Conservation (phyloP, 2,329 filamentous ascomycete genomes). For the Fusarium sambucinum region DNA sequence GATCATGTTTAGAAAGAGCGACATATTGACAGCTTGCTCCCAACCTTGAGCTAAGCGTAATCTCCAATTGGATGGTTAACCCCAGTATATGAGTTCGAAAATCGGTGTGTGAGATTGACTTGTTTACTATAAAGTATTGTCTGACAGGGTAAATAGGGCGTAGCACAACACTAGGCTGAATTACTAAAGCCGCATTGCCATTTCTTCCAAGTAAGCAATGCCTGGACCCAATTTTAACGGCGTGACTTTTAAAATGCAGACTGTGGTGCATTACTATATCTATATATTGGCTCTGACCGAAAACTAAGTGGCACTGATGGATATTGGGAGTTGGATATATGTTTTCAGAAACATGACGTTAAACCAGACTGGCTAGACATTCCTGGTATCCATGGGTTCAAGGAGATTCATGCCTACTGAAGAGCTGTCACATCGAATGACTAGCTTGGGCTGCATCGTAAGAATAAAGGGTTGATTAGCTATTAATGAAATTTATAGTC, state of each 20-base stretch:
- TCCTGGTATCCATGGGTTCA: not conserved
- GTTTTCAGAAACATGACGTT: not conserved
- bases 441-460: not conserved
- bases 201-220: not conserved
- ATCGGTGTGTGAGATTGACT: not conserved
- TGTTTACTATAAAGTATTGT: not conserved
- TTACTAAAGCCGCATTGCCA: too few relatives aligned
- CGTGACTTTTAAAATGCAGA: not conserved
- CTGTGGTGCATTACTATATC: not conserved
- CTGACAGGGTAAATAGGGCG: not conserved
- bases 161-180: too few relatives aligned
- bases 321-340: not conserved
- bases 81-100: too few relatives aligned
- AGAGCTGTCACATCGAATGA: too few relatives aligned
- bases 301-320: too few relatives aligned
- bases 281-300: not conserved
- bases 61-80: too few relatives aligned
- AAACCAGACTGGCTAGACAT: not conserved
- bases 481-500: not conserved
- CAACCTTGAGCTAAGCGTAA: not conserved
- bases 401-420: not conserved
- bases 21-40: not conserved
- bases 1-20: constrained; percentile 19
- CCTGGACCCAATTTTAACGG: not conserved
- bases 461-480: not conserved